Evolutionary conservation across 2,329 filamentous ascomycete species (phyloP), one percentile per base, ranked within the genome.

Genomic region (Myriosclerotinia duriaeana): DNA sequence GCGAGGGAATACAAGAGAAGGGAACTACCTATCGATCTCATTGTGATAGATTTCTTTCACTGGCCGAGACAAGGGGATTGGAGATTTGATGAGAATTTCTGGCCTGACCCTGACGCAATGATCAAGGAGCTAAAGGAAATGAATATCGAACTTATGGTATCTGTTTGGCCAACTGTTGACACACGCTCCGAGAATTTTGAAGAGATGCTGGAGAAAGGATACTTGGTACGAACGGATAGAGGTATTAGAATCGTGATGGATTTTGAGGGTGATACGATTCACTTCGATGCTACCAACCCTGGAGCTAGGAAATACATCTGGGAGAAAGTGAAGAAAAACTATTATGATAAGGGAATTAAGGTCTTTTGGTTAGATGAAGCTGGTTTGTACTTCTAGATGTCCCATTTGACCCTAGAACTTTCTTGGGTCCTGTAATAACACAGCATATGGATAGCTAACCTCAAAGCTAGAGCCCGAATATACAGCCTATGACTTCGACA

Each of bases 331-430:
- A 86, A 85, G 73, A 71, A 82, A 64, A 86, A 89, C 73, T 90
- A 90, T 77, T 85, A 84, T 71, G 76, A 80, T 59, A 84, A 84
- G 64, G 88, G 88, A 2, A 85, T 90, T 75, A 82, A 83, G 67
- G 76, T 84, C 0, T 90, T 89, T 76, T 90, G 88, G 87, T 80
- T 90, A 0, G 88, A 90, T 70, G 87, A 90, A 74, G 87, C 87
- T 15, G 63, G 66, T 67, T 15, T 26, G 26, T 26, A 0, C 26
- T 12, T 50, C 15, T 17, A 5, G 5, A n/a, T 48, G 20, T 22
- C 6, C 30, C 22, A 22, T 52, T 26, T 22, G 15, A 12, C 17
- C 11, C 6, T 15, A 12, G 15, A n/a, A 55, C 2, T 55, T 55
- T 38, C 30, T 20, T n/a, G 15, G 44, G 44, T 2, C 15, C 5